Percentiles rank a stretch among this genome's conserved stretches.
Evolutionary conservation across 306 rosid species (phyloP).

Genomic region (Hippophae gyantsensis): DNA sequence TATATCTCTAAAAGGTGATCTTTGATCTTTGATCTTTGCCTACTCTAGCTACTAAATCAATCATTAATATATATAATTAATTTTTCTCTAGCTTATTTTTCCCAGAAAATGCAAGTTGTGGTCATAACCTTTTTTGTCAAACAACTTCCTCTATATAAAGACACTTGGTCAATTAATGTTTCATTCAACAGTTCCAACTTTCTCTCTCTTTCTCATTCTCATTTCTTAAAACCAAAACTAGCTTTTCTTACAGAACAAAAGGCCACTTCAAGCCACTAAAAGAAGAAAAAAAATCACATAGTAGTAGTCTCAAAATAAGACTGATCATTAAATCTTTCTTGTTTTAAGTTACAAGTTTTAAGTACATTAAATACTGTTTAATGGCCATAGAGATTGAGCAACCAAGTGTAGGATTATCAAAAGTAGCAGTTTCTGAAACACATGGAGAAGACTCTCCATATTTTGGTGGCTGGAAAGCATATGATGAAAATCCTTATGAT

Average conservation of each 20-base stretch:
- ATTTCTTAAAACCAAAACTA: no score
- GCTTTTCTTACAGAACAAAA: no score
- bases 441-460: slow-evolving; percentile 94
- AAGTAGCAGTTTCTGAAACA: slow-evolving; percentile 64
- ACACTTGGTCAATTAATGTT: slow-evolving; percentile 15
- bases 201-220: slow-evolving; percentile 1
- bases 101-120: slow-evolving; percentile 22
- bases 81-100: slow-evolving; percentile 2
- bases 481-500: slow-evolving; percentile 72
- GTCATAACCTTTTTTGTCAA: neutral
- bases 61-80: slow-evolving; percentile 15
- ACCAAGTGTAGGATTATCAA: slow-evolving; percentile 48
- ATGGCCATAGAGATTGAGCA: slow-evolving; percentile 56
- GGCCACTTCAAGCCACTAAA: no score
- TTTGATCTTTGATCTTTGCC: slow-evolving; percentile 32
- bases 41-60: slow-evolving; percentile 26
- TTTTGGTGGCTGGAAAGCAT: slow-evolving; percentile 96
- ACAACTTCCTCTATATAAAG: slow-evolving; percentile 30
- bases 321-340: no score
- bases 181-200: slow-evolving; percentile 32
- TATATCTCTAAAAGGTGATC: slow-evolving; percentile 16
- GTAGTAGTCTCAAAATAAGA: no score
- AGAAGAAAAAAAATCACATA: no score
- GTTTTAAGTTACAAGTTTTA: no score
- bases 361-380: no score